Conservation (phyloP, 2,329 filamentous ascomycete genomes). For the Botrytis aclada region DNA sequence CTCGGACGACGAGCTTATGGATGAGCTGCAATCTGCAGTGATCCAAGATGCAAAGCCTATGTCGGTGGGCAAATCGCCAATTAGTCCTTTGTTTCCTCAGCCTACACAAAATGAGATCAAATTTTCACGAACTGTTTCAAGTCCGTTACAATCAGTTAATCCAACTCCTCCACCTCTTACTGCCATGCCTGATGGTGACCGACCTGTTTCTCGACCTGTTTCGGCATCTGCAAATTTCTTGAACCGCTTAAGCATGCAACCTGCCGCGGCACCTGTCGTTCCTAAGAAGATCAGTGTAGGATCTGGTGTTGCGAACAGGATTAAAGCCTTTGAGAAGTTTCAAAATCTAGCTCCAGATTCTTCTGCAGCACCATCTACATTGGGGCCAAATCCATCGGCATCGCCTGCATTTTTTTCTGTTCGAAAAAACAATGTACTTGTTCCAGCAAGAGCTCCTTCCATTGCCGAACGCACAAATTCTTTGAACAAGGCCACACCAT, state of each 20-base stretch:
- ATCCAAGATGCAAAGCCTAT: constrained; percentile 81
- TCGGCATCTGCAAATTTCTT: constrained; percentile 55
- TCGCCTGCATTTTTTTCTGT: constrained; percentile 58
- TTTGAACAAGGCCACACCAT: constrained; percentile 38
- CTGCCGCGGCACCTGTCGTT: constrained; percentile 47
- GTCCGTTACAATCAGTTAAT: constrained; percentile 37
- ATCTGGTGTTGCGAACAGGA: constrained; percentile 88
- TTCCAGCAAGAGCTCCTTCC: constrained; percentile 39
- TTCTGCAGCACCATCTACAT: constrained; percentile 23
- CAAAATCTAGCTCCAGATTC: constrained; percentile 47
- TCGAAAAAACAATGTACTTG: constrained; percentile 43
- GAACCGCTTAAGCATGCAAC: constrained; percentile 53
- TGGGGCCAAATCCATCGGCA: constrained; percentile 41
- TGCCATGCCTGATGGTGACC: constrained; percentile 39
- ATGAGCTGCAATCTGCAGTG: constrained; percentile 78
- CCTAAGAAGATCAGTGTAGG: constrained; percentile 77
- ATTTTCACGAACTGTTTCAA: constrained; percentile 39
- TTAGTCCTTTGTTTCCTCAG: constrained; percentile 58
- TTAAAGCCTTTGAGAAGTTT: constrained; percentile 86
- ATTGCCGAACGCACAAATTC: constrained; percentile 41
- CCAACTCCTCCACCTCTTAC: constrained; percentile 42
- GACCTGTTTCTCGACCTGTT: constrained; percentile 32
- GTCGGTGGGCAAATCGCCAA: constrained; percentile 77
- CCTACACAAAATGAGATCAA: constrained; percentile 29
- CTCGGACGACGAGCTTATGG: constrained; percentile 80